Conservation (phyloP, 2,329 filamentous ascomycete genomes). For the Ceratocystis destructans region DNA sequence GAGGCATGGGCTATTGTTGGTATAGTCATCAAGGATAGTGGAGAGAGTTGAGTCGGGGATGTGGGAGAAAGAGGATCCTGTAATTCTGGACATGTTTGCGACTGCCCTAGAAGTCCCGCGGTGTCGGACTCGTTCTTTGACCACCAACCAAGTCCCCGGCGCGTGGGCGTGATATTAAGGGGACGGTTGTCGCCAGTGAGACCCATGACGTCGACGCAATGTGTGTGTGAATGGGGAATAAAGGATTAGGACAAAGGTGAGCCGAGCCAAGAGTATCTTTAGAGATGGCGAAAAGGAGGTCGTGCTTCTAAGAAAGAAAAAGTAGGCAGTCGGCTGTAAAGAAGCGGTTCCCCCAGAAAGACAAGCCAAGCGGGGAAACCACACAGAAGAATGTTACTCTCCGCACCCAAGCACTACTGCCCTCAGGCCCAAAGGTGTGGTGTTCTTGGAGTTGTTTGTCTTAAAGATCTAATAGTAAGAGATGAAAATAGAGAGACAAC, state of each 20-base stretch:
- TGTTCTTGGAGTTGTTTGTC: background rate
- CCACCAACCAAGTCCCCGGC: conserved; percentile 16
- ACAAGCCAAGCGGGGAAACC: background rate
- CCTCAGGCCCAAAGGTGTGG: background rate
- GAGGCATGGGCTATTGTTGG: conserved; percentile 25
- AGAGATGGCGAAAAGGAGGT: too few relatives aligned
- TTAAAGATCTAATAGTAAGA: background rate
- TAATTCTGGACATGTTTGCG: background rate
- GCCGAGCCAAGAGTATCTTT: background rate
- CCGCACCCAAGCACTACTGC: background rate
- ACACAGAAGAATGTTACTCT: background rate
- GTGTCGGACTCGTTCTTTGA: conserved; percentile 1
- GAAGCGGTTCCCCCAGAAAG: too few relatives aligned
- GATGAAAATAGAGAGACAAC: background rate
- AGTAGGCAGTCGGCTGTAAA: too few relatives aligned
- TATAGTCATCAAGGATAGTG: conserved; percentile 32
- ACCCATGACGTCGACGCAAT: conserved; percentile 8
- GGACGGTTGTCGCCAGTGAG: conserved; percentile 16
- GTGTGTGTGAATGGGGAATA: background rate
- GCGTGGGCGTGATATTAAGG: conserved; percentile 12
- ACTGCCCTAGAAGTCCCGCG: conserved; percentile 5
- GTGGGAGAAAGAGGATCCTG: conserved; percentile 20
- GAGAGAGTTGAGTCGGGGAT: background rate
- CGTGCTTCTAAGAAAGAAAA: too few relatives aligned
- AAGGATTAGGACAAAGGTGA: background rate